A percentile compares a stretch with the other conserved stretches of the same genome.
These are phyloP conservation scores for Tricholoma flavovirens DNA, from an alignment of 768 basidiomycete genomes.

Conservation along the genomic window DNA sequence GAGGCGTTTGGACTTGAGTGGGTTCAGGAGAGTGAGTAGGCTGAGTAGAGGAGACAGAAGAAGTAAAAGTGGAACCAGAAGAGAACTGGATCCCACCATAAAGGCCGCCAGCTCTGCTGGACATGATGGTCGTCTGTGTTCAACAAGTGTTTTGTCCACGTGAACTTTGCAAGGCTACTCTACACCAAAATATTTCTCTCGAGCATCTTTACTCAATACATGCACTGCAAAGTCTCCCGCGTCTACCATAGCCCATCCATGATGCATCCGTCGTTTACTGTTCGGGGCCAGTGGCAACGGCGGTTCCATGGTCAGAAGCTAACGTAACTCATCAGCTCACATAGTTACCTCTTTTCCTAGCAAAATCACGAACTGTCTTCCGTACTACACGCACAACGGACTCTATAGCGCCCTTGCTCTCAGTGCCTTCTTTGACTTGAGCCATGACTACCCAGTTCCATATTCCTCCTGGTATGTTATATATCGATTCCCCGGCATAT, in stretches of 20 bases:
- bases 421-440: conserved; percentile 83
- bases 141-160: conserved; percentile 16
- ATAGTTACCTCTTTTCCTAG: neutral
- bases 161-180: conserved; percentile 11
- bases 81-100: conserved; percentile 88
- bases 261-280: conserved; percentile 50
- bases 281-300: conserved; percentile 60
- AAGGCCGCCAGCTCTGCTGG: conserved; percentile 75
- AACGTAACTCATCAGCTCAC: neutral
- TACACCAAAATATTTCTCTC: conserved; percentile 60
- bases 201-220: conserved; percentile 59
- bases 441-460: conserved; percentile 77
- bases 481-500: conserved; percentile 55
- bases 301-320: conserved; percentile 57
- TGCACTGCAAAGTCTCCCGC: conserved; percentile 78
- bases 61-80: conserved; percentile 51
- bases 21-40: conserved; percentile 15
- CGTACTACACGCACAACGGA: conserved; percentile 64
- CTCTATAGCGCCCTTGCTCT: conserved; percentile 73
- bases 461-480: conserved; percentile 48
- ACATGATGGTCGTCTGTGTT: conserved; percentile 37
- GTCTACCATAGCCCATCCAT: conserved; percentile 84
- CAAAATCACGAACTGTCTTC: conserved; percentile 51
- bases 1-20: conserved; percentile 14
- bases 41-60: conserved; percentile 27